Conservation (phyloP, 495 filamentous ascomycete species). For the Oleoguttula mirabilis region DNA sequence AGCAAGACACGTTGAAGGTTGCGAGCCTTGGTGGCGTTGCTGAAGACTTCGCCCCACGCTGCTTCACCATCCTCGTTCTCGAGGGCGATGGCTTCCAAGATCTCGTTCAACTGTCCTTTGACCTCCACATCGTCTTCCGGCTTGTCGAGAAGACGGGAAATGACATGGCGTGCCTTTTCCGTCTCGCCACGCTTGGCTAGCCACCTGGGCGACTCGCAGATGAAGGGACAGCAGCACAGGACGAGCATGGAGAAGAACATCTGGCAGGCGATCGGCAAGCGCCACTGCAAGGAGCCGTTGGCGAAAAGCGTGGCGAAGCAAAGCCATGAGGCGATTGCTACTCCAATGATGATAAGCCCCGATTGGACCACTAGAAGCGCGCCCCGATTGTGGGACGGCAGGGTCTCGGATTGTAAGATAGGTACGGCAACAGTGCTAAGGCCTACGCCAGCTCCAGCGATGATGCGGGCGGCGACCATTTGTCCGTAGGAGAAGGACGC, state of each 20-base stretch:
- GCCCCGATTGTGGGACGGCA: constrained; percentile 7
- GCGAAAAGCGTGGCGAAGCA: constrained; percentile 4
- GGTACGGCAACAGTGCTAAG: constrained; percentile 21
- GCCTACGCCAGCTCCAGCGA: constrained; percentile 24
- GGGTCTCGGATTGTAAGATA: constrained; percentile 21
- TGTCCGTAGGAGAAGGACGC: constrained; percentile 22
- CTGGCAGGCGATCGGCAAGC: constrained; percentile 8
- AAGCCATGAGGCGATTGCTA: constrained; percentile 6
- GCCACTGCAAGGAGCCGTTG: constrained; percentile 7
- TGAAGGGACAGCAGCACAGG: constrained; percentile 4
- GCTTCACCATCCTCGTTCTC: constrained; percentile 6
- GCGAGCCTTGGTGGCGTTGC: constrained; percentile 7
- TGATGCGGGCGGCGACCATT: constrained; percentile 25
- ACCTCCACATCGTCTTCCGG: constrained; percentile 1
- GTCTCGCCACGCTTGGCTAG: constrained; percentile 5
- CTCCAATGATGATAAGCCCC: constrained; percentile 6
- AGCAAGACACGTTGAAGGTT: constrained; percentile 9
- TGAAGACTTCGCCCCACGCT: constrained; percentile 11
- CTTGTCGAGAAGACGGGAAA: constrained; percentile 2
- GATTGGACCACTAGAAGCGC: constrained; percentile 4
- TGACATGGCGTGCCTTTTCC: constrained; percentile 5
- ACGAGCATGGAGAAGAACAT: constrained; percentile 7
- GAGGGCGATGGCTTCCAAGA: constrained; percentile 4
- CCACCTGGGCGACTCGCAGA: constrained; percentile 11
- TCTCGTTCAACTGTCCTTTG: constrained; percentile 12